Conservation (phyloP, 768 basidiomycete genomes). For the Mycena leptocephala region DNA sequence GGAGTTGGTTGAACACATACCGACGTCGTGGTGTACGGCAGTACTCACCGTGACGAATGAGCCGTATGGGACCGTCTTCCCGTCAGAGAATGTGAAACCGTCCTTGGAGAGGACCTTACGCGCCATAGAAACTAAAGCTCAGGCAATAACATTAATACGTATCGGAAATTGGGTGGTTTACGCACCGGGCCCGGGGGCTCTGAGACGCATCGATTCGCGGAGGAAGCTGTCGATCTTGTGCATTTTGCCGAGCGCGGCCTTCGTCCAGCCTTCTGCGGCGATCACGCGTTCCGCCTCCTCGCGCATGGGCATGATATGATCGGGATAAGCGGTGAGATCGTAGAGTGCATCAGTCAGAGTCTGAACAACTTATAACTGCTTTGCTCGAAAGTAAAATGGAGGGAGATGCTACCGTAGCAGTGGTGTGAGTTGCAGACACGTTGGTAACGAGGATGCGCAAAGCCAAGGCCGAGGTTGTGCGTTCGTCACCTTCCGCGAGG, state of each 20-base stretch:
- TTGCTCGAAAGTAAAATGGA: too few relatives aligned
- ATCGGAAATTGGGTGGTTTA: neutral
- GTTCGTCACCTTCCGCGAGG: slow-evolving; percentile 40
- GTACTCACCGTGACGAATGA: slow-evolving; percentile 39
- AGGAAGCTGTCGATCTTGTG: slow-evolving; percentile 38
- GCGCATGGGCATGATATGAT: slow-evolving; percentile 41
- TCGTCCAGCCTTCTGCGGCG: slow-evolving; percentile 50
- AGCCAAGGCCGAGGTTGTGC: slow-evolving; percentile 43
- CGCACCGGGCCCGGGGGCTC: slow-evolving; percentile 16
- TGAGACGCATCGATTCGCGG: slow-evolving; percentile 43
- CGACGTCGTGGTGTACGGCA: neutral
- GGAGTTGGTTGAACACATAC: neutral
- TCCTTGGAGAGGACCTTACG: slow-evolving; percentile 49
- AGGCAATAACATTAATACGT: neutral
- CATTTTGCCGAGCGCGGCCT: slow-evolving; percentile 49
- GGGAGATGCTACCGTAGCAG: neutral
- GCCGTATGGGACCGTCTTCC: slow-evolving; percentile 52
- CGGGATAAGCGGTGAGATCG: slow-evolving; percentile 37
- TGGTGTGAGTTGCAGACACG: slow-evolving; percentile 47
- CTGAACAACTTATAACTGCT: neutral
- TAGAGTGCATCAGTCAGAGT: slow-evolving; percentile 36
- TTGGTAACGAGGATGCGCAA: slow-evolving; percentile 53
- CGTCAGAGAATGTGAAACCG: slow-evolving; percentile 53
- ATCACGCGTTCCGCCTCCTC: slow-evolving; percentile 45
- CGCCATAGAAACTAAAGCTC: slow-evolving; percentile 35